Evolutionary conservation across 2,329 filamentous ascomycete species (phyloP), one percentile per base, ranked within the genome.

Genomic region (Paracoccidioides brasiliensis): DNA sequence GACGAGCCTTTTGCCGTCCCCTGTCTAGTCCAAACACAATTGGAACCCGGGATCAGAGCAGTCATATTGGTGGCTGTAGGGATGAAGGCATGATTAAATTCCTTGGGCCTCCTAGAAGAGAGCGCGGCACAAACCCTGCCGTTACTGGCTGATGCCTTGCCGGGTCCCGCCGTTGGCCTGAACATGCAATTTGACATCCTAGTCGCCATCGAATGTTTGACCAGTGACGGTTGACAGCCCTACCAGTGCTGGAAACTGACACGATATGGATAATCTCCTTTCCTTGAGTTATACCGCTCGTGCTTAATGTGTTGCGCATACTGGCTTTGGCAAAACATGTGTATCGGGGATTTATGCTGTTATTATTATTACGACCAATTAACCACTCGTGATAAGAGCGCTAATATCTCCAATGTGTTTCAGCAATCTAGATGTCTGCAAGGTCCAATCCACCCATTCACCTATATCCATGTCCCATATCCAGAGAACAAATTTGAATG

Each of bases 371-470:
- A 38, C 40, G 38, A 35, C 48, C 33, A 33, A 48, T 32, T 49
- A 35, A 49, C 40, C 14, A 38, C 35, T 41, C 35, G 28, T 3
- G 7, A 28, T 5, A 5, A 30, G 22, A 6, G n/a, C 41, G 42
- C 14, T 30, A 53, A 38, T 32, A 5, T n/a, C 30, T 38, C 14
- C 22, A 53, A 45, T 22, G 41, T 37, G 52, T 53, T 53, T 53
- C 52, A 53, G 41, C 52, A 53, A 35, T 53, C 52, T 53, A 45
- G 52, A 53, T 45, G 15, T 28, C 41, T 45, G 32, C 41, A 45
- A n/a, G 30, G 32, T 33, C 30, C 30, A 14, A 48, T 22, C 22
- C 22, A 22, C 33, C 45, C 45, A 38, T 38, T 32, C 52, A 45
- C 52, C 42, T 32, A 53, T 44, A 46, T 30, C 52, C 52, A 37